A percentile compares a stretch with the other conserved stretches of the same genome.
Conservation (phyloP, 1,284 basidiomycete genomes). For the Salmacisia buchloeana region DNA sequence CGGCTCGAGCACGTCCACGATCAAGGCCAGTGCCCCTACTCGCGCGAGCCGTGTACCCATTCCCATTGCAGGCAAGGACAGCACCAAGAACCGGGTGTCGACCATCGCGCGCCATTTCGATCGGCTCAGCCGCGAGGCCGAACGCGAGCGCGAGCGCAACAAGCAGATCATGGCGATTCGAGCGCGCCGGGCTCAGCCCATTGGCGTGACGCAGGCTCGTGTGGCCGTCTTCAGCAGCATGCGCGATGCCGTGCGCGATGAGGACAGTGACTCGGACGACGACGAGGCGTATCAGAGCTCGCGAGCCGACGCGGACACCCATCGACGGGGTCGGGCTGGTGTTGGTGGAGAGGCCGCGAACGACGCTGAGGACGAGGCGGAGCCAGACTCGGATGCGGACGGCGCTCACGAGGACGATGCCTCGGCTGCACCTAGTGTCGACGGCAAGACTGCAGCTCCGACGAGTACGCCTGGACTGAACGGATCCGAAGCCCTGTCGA, state of each 20-base stretch:
- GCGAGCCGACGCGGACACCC: neutral
- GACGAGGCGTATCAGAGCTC: constrained; percentile 15
- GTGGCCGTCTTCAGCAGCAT: constrained; percentile 87
- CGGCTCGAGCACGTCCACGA: neutral
- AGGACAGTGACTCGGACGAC: constrained; percentile 51
- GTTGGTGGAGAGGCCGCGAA: constrained; percentile 24
- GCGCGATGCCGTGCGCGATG: constrained; percentile 83
- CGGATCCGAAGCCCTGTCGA: neutral
- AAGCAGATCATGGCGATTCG: constrained; percentile 58
- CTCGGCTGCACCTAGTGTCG: constrained; percentile 48
- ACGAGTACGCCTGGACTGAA: too few relatives aligned
- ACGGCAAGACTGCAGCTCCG: neutral
- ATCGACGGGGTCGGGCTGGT: neutral
- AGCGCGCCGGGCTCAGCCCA: constrained; percentile 84
- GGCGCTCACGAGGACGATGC: too few relatives aligned
- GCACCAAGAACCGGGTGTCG: constrained; percentile 51
- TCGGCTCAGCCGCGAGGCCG: constrained; percentile 56
- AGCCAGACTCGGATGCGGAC: constrained; percentile 27
- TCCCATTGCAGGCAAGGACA: neutral
- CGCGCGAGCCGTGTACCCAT: constrained; percentile 14
- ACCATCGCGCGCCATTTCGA: constrained; percentile 58
- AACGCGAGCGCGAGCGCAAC: constrained; percentile 53
- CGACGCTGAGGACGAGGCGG: constrained; percentile 32
- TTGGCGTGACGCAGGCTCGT: constrained; percentile 79
- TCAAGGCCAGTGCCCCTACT: neutral